phyloP scores from a whole-genome alignment of 2,329 filamentous ascomycete genomes.

The Plenodomus tracheiphilus region DNA sequence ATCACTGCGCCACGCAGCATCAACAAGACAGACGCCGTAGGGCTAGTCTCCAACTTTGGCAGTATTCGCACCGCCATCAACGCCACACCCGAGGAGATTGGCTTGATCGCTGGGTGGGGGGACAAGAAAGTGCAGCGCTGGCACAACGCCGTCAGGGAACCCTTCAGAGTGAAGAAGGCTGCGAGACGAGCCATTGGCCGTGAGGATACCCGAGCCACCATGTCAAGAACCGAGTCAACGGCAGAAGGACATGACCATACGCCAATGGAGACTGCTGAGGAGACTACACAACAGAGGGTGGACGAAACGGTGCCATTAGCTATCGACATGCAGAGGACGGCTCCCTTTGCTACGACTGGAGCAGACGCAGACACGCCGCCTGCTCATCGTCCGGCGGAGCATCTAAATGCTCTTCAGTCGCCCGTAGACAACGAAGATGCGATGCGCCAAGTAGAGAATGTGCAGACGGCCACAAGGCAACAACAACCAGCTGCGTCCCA shows the following conservation, averaged over 20 bases:
- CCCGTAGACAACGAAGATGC: slow-evolving; percentile 53
- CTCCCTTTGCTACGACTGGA: slow-evolving; percentile 14
- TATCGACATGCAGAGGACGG: slow-evolving; percentile 22
- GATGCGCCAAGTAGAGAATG: slow-evolving; percentile 37
- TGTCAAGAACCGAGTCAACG: slow-evolving; percentile 31
- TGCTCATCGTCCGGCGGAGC: slow-evolving; percentile 39
- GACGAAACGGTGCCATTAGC: slow-evolving; percentile 38
- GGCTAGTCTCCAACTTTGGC: slow-evolving; percentile 88
- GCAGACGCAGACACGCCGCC: slow-evolving; percentile 45
- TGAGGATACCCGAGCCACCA: slow-evolving; percentile 31
- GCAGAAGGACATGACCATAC: slow-evolving; percentile 26
- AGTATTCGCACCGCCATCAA: slow-evolving; percentile 86
- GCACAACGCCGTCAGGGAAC: slow-evolving; percentile 79
- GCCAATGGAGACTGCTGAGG: slow-evolving; percentile 14
- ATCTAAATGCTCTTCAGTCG: slow-evolving; percentile 25
- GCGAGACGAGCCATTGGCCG: slow-evolving; percentile 56
- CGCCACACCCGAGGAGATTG: slow-evolving; percentile 81
- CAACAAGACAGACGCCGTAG: slow-evolving; percentile 93
- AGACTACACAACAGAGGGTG: slow-evolving; percentile 32
- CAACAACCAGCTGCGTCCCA: slow-evolving; percentile 17
- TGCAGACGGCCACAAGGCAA: slow-evolving; percentile 16
- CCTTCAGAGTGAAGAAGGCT: slow-evolving; percentile 76
- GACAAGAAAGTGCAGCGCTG: slow-evolving; percentile 91
- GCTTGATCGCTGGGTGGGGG: slow-evolving; percentile 87
- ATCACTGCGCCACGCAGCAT: slow-evolving; percentile 86